phyloP scores from a whole-genome alignment of 2,329 filamentous ascomycete species.

The Xylaria sp. region DNA sequence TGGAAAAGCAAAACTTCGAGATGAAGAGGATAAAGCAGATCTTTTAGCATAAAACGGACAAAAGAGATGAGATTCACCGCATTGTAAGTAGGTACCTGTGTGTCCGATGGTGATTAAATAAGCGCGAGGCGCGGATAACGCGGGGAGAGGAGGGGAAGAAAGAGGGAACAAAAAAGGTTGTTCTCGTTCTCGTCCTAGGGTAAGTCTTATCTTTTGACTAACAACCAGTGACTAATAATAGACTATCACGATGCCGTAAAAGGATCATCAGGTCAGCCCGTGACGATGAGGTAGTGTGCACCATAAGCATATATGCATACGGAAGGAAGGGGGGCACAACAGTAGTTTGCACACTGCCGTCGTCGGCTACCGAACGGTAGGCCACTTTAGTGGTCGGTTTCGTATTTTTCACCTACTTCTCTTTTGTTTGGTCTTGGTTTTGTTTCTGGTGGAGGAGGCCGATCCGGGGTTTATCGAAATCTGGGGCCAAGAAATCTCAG shows the following conservation, averaged over 20 bases:
- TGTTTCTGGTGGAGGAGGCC: not conserved
- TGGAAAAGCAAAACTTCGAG: not conserved
- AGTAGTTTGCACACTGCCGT: constrained; percentile 26
- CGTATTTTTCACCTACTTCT: not conserved
- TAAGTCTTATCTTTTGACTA: constrained; percentile 11
- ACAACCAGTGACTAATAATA: constrained; percentile 33
- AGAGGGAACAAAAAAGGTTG: too few species aligned
- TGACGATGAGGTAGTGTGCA: constrained; percentile 1
- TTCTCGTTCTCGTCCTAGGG: not conserved
- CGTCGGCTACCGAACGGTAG: constrained; percentile 25
- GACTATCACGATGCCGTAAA: constrained; percentile 23
- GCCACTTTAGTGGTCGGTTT: constrained; percentile 10
- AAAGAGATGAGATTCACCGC: not conserved
- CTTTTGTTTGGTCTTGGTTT: not conserved
- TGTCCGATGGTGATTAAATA: constrained; percentile 15
- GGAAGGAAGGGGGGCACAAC: constrained; percentile 21
- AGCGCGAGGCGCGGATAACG: constrained; percentile 34
- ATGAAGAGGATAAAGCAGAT: not conserved
- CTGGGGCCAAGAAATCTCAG: constrained; percentile 23
- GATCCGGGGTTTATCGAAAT: constrained; percentile 30
- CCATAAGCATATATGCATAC: constrained; percentile 1
- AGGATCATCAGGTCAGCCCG: constrained; percentile 27
- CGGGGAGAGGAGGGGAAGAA: constrained; percentile 1
- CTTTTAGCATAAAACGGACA: not conserved
- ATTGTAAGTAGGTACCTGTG: not conserved